Evolutionary conservation across 2,329 filamentous ascomycete genomes (phyloP), one percentile per base, ranked within the genome.

Genomic region (Nemania diffusa): DNA sequence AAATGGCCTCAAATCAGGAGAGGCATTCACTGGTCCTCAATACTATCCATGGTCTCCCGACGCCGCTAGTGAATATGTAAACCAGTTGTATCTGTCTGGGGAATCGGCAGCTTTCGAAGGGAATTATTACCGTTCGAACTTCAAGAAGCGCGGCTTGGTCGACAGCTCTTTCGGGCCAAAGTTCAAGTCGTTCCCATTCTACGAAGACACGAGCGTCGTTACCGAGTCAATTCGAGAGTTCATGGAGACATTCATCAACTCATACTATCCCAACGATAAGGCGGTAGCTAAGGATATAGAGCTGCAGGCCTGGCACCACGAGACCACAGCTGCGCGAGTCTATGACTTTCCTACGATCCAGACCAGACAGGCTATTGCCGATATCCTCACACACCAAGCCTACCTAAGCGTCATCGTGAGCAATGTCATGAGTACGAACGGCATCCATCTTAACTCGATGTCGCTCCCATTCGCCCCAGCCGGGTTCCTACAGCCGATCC

Each of bases 161-260:
- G 72, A 81, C 65, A 70, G 64, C 29, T 66, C 71, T 5, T 68
- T 70, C n/a, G 79, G 81, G 3, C 81, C 80, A 0, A 69, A 75
- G 1, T 73, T 84, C 11, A 79, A 79, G 56, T 67, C 74, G 57
- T 83, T 84, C 62, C 83, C 83, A 0, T 84, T 81, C 70, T 79
- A 80, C 67, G 78, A 84, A 27, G 82, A 84, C 64, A 80, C 78
- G 1, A 69, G 65, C 5, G 71, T 73, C 0, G 79, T 85, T 44
- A 69, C 78, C 52, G 70, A 74, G 46, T 77, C 76, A 2, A 81
- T 81, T 46, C 71, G 73, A 4, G 60, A 62, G 0, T 84, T 84
- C 72, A 78, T 83, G 67, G 70, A 69, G 13, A 66, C 76, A 4
- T 82, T 83, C 64, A 76, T 84, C 15, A 71, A 80, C 42, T 79